Percentiles rank a stretch among this genome's conserved stretches.
phyloP scores from a whole-genome alignment of 345 rosid genomes.

The Aquilaria yunnanensis region DNA sequence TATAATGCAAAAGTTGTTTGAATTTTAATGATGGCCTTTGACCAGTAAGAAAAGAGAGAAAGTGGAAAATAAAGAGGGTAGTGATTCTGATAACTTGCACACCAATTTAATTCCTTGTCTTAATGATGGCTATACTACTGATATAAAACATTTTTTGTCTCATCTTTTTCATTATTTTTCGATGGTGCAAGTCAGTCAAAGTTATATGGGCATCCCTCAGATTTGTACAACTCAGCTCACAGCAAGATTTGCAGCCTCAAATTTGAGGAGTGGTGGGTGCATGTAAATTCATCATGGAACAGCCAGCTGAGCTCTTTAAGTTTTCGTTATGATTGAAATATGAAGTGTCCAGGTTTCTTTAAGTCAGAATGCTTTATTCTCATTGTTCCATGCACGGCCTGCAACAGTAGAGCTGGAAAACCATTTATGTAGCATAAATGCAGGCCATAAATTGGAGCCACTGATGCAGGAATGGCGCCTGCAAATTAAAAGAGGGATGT shows the following conservation, averaged over 20 bases:
- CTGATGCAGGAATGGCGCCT: too few species aligned
- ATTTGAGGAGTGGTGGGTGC: constrained; percentile 7
- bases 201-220: background rate
- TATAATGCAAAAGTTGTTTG: too few species aligned
- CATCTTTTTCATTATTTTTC: background rate
- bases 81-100: constrained; percentile 18
- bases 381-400: too few species aligned
- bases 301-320: too few species aligned
- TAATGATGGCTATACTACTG: constrained; percentile 31
- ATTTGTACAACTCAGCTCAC: too few species aligned
- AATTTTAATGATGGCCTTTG: constrained; percentile 15
- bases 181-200: constrained; percentile 7
- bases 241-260: background rate
- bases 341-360: too few species aligned
- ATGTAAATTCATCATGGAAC: constrained; percentile 1
- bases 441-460: too few species aligned
- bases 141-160: constrained; percentile 5
- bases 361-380: too few species aligned
- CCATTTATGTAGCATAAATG: too few species aligned
- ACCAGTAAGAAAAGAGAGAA: constrained; percentile 17
- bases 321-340: too few species aligned
- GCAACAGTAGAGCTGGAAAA: too few species aligned
- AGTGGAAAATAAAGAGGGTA: constrained; percentile 6
- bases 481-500: too few species aligned
- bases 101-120: constrained; percentile 27